Conservation (phyloP, 2,329 filamentous ascomycete genomes). For the Talaromyces funiculosus region DNA sequence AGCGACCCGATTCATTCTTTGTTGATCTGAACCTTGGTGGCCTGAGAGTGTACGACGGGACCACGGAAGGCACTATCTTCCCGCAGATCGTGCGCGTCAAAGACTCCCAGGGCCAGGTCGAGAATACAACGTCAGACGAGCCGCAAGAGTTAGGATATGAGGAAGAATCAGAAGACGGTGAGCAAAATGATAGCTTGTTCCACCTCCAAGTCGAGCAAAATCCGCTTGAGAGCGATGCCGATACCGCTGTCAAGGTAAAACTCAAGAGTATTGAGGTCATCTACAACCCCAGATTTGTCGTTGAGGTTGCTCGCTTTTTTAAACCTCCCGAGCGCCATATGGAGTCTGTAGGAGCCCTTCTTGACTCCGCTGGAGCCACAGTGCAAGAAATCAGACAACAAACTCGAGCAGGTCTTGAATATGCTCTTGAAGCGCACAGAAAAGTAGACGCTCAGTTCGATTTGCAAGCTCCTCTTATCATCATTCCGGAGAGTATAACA, state of each 20-base stretch:
- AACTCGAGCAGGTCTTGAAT: constrained; percentile 90
- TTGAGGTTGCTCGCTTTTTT: constrained; percentile 92
- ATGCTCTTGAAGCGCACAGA: constrained; percentile 95
- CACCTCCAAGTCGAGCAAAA: constrained; percentile 90
- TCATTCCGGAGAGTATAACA: constrained; percentile 89
- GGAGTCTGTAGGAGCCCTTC: constrained; percentile 92
- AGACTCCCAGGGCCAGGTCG: constrained; percentile 60
- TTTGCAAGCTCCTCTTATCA: constrained; percentile 90
- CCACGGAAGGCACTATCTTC: constrained; percentile 82
- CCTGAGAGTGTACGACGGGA: constrained; percentile 90
- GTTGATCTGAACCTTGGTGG: constrained; percentile 86
- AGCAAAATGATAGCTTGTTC: constrained; percentile 74
- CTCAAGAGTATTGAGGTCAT: constrained; percentile 94
- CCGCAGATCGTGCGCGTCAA: constrained; percentile 96
- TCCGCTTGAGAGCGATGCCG: constrained; percentile 84
- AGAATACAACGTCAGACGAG: constrained; percentile 32
- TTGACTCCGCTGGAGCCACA: constrained; percentile 92
- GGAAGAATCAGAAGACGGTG: constrained; percentile 37
- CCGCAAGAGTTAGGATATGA: constrained; percentile 34
- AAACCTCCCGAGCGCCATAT: constrained; percentile 93
- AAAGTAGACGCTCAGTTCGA: constrained; percentile 95
- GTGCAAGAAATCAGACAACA: constrained; percentile 93
- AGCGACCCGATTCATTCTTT: constrained; percentile 85
- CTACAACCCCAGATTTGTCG: constrained; percentile 90
- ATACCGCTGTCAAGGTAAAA: constrained; percentile 83